phyloP scores from a whole-genome alignment of 2,329 filamentous ascomycete species.

The Diplocarpon rosae region DNA sequence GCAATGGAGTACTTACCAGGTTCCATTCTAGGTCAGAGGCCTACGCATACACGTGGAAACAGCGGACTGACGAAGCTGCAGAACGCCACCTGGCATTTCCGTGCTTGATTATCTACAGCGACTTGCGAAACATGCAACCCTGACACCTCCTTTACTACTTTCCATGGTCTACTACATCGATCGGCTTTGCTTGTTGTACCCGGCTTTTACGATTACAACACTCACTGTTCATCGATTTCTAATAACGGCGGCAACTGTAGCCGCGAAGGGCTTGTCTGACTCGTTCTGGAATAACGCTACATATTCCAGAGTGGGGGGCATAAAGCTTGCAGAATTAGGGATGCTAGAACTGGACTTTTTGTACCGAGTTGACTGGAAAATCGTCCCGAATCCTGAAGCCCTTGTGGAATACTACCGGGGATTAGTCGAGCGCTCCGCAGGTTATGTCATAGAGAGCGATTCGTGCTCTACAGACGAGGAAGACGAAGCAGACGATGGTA shows the following conservation, averaged over 20 bases:
- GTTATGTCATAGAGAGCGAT: slow-evolving; percentile 39
- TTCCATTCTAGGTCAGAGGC: slow-evolving; percentile 77
- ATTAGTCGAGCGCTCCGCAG: slow-evolving; percentile 57
- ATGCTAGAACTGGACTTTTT: slow-evolving; percentile 89
- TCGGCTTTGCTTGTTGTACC: slow-evolving; percentile 80
- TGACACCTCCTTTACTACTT: slow-evolving; percentile 86
- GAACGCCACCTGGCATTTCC: slow-evolving; percentile 74
- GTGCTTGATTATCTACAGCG: slow-evolving; percentile 89
- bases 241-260: slow-evolving; percentile 90
- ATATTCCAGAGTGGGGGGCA: slow-evolving; percentile 87
- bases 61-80: slow-evolving; percentile 3
- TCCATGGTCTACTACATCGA: slow-evolving; percentile 99
- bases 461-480: slow-evolving; percentile 21
- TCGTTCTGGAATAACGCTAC: slow-evolving; percentile 98
- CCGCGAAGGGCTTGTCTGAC: slow-evolving; percentile 90
- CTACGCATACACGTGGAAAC: background rate
- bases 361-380: slow-evolving; percentile 88
- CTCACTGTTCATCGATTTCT: slow-evolving; percentile 95
- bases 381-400: slow-evolving; percentile 89
- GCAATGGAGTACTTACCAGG: slow-evolving; percentile 76
- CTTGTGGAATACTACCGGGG: slow-evolving; percentile 88
- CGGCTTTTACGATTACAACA: slow-evolving; percentile 91
- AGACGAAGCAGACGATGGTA: slow-evolving; percentile 27
- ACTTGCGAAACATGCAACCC: slow-evolving; percentile 83
- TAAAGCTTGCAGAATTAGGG: slow-evolving; percentile 81